Evolutionary conservation across 495 filamentous ascomycete species (phyloP), one percentile per base, ranked within the genome.

Genomic region (Hypoxylon fuscum): DNA sequence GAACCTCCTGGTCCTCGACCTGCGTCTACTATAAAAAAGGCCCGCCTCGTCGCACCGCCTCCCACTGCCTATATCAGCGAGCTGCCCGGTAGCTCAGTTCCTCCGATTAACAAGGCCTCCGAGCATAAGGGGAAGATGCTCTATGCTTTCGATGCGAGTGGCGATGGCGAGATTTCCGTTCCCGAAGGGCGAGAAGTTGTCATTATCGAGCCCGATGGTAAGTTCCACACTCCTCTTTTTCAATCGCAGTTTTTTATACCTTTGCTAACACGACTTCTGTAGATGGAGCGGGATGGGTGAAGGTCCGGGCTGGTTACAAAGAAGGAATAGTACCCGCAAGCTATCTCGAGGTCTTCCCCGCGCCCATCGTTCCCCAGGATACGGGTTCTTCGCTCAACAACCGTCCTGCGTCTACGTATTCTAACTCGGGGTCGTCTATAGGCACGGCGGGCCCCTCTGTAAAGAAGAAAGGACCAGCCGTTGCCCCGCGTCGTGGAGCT

Each of bases 271-370:
- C 29, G 52, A 8, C n/a, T n/a, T 40, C n/a, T 29, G 10, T 59
- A 96, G 93, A 96, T 73, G 94, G 95, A 48, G 87, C 88, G 14
- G 95, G 95, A 34, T 99, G 95, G 95, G 82, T 93, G 55, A 90
- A 86, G 69, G 87, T 99, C 55, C 86, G 87, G 22, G 77, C 83
- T 27, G 88, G 85, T 12, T 76, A 75, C 49, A 81, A 84, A 53
- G 87, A 92, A 76, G 95, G 95, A 31, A 81, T 97, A 11, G 95
- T 98, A 7, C 95, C 95, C 0, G 85, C 92, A 3, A 81, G 88
- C 12, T 98, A 98, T 71, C 51, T 80, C 46, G 78, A 80, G 42
- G 40, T 79, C n/a, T 64, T 57, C 27, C 48, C 76, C 1, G 81
- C 92, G 40, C 73, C 76, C 42, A 76, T 80, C 6, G 79, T 75